phyloP scores from a whole-genome alignment of 2,329 filamentous ascomycete genomes.

The Plectosphaerella sp. region DNA sequence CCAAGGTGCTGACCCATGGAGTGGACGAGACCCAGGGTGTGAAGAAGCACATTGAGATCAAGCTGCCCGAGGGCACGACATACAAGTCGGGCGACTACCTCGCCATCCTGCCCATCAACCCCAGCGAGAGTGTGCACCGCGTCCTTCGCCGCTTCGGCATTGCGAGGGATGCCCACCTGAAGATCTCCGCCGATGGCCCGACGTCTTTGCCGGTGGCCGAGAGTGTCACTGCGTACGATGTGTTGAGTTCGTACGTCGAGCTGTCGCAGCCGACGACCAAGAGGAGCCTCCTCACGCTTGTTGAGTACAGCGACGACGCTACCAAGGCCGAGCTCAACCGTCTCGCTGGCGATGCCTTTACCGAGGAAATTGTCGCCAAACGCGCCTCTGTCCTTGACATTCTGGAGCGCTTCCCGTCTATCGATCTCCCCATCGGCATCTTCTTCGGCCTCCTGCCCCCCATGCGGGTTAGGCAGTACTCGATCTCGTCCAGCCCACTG shows the following conservation, averaged over 20 bases:
- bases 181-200: constrained; percentile 47
- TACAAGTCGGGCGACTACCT: constrained; percentile 76
- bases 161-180: constrained; percentile 64
- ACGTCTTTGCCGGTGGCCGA: constrained; percentile 50
- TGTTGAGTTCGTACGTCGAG: constrained; percentile 69
- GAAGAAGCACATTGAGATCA: constrained; percentile 65
- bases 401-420: constrained; percentile 49
- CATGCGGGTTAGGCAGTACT: constrained; percentile 45
- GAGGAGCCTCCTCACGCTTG: constrained; percentile 33
- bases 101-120: constrained; percentile 68
- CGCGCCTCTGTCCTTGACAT: constrained; percentile 56
- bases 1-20: constrained; percentile 39
- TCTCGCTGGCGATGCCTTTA: constrained; percentile 31
- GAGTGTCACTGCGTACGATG: constrained; percentile 56
- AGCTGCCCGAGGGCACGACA: constrained; percentile 58
- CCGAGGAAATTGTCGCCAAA: constrained; percentile 37
- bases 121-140: constrained; percentile 53
- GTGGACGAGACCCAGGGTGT: constrained; percentile 24
- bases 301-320: constrained; percentile 25
- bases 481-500: constrained; percentile 66
- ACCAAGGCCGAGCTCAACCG: constrained; percentile 24
- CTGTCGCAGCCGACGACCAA: constrained; percentile 68
- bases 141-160: constrained; percentile 63
- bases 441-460: constrained; percentile 63
- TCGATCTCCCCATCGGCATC: constrained; percentile 50